These are phyloP conservation scores for Nicotiana tomentosiformis DNA, from an alignment of 257 asterid species.

Conservation along the genomic window DNA sequence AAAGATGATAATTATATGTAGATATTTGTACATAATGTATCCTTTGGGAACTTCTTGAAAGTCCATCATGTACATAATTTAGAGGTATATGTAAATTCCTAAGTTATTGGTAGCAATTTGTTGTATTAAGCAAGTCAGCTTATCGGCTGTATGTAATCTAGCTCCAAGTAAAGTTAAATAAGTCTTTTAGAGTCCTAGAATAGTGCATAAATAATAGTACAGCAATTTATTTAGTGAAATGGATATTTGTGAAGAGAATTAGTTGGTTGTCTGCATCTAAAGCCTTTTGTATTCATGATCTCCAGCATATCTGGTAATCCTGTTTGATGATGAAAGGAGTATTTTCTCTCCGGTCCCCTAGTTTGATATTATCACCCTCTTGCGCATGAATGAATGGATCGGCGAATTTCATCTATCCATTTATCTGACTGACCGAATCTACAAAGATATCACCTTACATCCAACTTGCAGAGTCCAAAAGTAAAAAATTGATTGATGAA, in stretches of 20 bases:
- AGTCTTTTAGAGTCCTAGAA: background rate
- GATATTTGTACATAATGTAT: constrained; percentile 13
- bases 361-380: background rate
- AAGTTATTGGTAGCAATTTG: constrained; percentile 2
- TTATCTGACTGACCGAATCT: background rate
- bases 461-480: background rate
- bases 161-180: background rate
- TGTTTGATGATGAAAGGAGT: background rate
- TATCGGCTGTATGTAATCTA: constrained; percentile 1
- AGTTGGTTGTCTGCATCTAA: background rate
- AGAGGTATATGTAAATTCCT: background rate
- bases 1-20: background rate
- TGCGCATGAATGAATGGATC: background rate
- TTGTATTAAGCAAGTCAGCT: background rate
- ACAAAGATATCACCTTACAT: background rate
- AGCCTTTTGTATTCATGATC: background rate
- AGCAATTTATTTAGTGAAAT: background rate
- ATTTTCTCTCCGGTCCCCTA: background rate
- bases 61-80: background rate
- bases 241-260: background rate
- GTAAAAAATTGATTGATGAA: background rate
- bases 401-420: background rate
- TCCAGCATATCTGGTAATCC: background rate
- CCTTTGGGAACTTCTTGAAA: background rate
- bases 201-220: background rate